Percentiles rank a stretch among this genome's conserved stretches.
phyloP scores from a whole-genome alignment of 2,329 filamentous ascomycete species.

The Fusarium albidum region DNA sequence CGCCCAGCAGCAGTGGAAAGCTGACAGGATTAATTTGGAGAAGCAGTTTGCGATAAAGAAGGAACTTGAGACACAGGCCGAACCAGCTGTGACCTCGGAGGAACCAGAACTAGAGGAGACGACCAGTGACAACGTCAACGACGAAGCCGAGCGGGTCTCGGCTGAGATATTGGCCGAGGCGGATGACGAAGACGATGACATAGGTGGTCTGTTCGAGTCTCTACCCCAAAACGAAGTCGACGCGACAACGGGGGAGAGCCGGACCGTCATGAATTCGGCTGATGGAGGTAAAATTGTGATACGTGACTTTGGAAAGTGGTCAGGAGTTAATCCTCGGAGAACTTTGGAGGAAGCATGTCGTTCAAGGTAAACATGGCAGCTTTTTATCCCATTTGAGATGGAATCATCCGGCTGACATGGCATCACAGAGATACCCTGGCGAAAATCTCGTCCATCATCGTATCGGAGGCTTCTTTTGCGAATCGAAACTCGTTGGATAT shows the following conservation, averaged over 20 bases:
- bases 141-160: conserved; percentile 66
- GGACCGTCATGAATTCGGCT: conserved; percentile 61
- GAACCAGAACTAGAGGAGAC: conserved; percentile 37
- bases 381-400: background rate
- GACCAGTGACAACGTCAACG: conserved; percentile 56
- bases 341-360: conserved; percentile 89
- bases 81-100: conserved; percentile 28
- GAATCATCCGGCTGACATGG: conserved; percentile 9
- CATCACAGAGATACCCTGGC: conserved; percentile 70
- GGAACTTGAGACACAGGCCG: conserved; percentile 36
- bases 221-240: conserved; percentile 69
- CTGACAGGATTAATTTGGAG: conserved; percentile 65
- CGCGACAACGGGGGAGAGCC: conserved; percentile 64
- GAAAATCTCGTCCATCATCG: conserved; percentile 70
- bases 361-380: conserved; percentile 63
- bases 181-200: conserved; percentile 57
- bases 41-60: conserved; percentile 65
- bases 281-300: conserved; percentile 68
- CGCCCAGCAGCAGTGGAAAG: conserved; percentile 72
- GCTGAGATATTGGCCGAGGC: conserved; percentile 65
- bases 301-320: conserved; percentile 85
- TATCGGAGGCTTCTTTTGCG: conserved; percentile 79
- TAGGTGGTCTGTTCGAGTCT: conserved; percentile 62
- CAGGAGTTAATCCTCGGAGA: conserved; percentile 77
- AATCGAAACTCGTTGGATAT: conserved; percentile 80